A percentile compares a stretch with the other conserved stretches of the same genome.
Evolutionary conservation across 2,329 filamentous ascomycete species (phyloP).

Genomic region (Cordyceps tenuipes): DNA sequence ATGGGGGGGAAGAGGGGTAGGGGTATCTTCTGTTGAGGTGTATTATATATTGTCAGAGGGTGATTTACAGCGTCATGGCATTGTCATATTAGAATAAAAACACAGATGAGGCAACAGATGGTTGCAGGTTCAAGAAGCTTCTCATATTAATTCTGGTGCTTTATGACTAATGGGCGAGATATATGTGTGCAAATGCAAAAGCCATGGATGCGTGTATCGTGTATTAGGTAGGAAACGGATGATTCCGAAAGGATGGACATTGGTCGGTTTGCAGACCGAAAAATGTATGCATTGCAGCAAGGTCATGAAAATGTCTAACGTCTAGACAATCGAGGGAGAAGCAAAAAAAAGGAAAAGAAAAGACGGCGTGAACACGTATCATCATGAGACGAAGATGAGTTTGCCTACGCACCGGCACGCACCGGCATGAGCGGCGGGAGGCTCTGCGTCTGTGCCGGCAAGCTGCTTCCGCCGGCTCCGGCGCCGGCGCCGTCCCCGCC

Average conservation of each 20-base stretch:
- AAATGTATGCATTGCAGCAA: not conserved
- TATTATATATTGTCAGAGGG: slow-evolving; percentile 6
- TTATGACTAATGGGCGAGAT: no score
- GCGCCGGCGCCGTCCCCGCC: not conserved
- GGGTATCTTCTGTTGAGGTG: not conserved
- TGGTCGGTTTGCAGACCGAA: not conserved
- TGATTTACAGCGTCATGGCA: slow-evolving; percentile 4
- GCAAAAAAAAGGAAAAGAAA: no score
- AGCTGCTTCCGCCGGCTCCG: not conserved
- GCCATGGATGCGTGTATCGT: not conserved
- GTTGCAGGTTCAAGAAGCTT: not conserved
- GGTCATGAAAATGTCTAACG: not conserved
- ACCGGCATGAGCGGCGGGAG: not conserved
- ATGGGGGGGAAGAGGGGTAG: not conserved
- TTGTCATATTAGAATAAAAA: slow-evolving; percentile 2
- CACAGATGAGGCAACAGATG: not conserved
- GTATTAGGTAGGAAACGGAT: not conserved
- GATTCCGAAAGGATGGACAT: not conserved
- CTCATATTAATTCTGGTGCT: no score
- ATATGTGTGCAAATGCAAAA: not conserved
- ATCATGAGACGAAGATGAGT: not conserved
- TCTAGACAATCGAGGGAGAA: not conserved
- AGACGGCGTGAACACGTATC: not conserved
- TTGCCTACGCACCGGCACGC: not conserved
- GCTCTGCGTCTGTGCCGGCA: not conserved